These are phyloP conservation scores for Coniochaeta sp. DNA, from an alignment of 2,329 filamentous ascomycete genomes.

Conservation along the genomic window DNA sequence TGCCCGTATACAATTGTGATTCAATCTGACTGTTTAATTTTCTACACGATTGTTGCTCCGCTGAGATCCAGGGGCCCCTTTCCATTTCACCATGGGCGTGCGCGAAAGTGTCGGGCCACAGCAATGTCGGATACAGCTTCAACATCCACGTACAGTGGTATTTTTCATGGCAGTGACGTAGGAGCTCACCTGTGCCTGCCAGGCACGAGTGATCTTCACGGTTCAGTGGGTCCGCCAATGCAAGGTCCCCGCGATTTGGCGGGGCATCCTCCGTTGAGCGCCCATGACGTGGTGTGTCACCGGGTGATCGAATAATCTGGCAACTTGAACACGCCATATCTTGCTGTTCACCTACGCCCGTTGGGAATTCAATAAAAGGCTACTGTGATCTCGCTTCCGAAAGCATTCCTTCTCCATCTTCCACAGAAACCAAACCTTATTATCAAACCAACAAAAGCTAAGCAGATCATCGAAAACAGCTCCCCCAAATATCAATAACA, in stretches of 20 bases:
- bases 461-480: not conserved
- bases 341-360: not conserved
- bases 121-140: no score
- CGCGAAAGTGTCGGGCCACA: no score
- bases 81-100: no score
- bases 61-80: no score
- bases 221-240: not conserved
- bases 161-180: not conserved
- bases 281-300: not conserved
- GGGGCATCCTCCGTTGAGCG: not conserved
- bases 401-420: not conserved
- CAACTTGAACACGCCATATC: not conserved
- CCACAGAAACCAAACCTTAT: not conserved
- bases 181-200: not conserved
- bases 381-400: not conserved
- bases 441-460: not conserved
- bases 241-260: not conserved
- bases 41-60: no score
- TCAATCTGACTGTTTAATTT: no score
- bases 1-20: no score
- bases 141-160: no score
- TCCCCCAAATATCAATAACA: not conserved
- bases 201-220: not conserved
- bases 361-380: not conserved
- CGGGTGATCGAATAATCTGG: not conserved